Base-by-base conservation (phyloP, 2,329 filamentous ascomycete species). In the Microdochium bolleyi region DNA sequence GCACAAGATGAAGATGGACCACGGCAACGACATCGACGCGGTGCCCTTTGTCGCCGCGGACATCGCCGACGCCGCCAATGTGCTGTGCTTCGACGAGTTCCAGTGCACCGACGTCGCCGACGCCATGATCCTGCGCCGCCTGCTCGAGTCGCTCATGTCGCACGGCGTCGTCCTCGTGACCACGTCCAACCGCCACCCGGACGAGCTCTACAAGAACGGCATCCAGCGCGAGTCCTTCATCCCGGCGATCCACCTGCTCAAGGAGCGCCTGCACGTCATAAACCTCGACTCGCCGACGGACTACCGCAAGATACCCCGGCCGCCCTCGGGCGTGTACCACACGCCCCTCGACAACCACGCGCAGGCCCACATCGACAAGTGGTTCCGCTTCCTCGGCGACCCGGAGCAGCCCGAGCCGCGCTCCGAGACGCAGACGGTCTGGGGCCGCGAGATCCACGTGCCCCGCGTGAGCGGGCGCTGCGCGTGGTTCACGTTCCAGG, bases 21-120 rank as follows among this genome's bases (percentile, higher is more conserved):
- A 95, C 67, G 94, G 94, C 27, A 91, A 85, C 65, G 91, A 96
- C 60, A 80, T 96, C 38, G 94, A 99, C 68, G 89, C 84, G 1
- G 82, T 97, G 48, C 92, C 92, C 0, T 94, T 95, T 65, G 87
- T 97, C 19, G 92, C 92, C 2, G 94, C 92, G n/a, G 87, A 94
- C 64, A 94, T 99, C 66, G 94, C 94, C 7, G 83, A 90, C 62
- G 78, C 85, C 56, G 86, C 85, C 32, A 90, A 87, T 53, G 89
- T 99, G 24, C 76, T 99, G 41, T 99, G 94, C 69, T 99, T 99
- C 66, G 94, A 99, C 70, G 94, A 99, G 73, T 99, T 99, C 65
- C 94, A 99, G 67, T 96, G 92, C 66, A 99, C 94, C 38, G 94
- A 99, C 70, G 92, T 99, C 30, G 94, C 94, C 16, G 92, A 97